phyloP scores from a whole-genome alignment of 1,139 yeast species.

The Magnusiomyces ingens region DNA sequence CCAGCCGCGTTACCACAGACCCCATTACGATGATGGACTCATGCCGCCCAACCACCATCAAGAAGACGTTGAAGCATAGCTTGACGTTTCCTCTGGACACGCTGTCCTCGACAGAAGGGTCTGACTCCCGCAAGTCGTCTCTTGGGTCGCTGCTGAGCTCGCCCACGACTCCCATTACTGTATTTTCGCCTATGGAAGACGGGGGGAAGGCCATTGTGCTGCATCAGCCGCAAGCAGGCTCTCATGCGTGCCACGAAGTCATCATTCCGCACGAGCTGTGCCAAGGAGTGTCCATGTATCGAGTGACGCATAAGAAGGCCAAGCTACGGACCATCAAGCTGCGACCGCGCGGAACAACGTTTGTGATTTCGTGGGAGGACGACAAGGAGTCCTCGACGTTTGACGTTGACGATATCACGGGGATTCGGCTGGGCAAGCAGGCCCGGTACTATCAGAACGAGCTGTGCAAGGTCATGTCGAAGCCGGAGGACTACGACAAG shows the following conservation, averaged over 20 bases:
- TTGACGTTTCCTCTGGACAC: background rate
- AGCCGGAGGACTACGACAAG: constrained; percentile 30
- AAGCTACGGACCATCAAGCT: constrained; percentile 46
- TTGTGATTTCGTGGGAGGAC: constrained; percentile 47
- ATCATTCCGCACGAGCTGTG: constrained; percentile 33
- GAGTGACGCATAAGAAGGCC: constrained; percentile 64
- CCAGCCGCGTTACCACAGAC: background rate
- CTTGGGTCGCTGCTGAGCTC: background rate
- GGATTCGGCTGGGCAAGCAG: constrained; percentile 57
- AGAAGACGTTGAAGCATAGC: too few relatives aligned
- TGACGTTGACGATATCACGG: constrained; percentile 65
- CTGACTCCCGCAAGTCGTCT: background rate
- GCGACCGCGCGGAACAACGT: constrained; percentile 36
- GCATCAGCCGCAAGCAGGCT: background rate
- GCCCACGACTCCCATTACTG: background rate
- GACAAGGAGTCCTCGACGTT: constrained; percentile 43
- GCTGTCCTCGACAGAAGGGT: background rate
- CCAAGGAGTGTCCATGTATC: constrained; percentile 41
- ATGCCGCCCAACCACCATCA: background rate
- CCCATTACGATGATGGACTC: constrained; percentile 2
- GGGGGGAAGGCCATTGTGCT: too few relatives aligned
- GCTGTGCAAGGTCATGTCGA: background rate
- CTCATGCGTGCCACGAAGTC: background rate
- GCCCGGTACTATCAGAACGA: constrained; percentile 73
- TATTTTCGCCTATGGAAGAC: background rate